Evolutionary conservation across 1,139 yeast genomes (phyloP).

Genomic region (Magnusiomyces fungicola): DNA sequence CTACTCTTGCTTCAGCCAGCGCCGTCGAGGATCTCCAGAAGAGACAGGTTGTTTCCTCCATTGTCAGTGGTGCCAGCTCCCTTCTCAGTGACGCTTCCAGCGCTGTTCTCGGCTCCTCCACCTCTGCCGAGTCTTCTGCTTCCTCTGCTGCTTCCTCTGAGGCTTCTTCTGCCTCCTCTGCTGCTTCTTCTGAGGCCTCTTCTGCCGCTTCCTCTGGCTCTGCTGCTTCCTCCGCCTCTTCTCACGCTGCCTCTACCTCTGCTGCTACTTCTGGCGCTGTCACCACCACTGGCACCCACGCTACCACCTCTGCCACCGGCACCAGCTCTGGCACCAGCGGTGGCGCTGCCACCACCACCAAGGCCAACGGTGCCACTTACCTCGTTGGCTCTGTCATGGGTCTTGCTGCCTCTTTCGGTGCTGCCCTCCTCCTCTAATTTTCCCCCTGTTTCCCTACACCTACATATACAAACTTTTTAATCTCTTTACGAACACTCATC

Average conservation of each 20-base stretch:
- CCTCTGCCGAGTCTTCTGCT: not conserved
- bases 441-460: not conserved
- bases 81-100: not conserved
- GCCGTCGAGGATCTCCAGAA: constrained; percentile 57
- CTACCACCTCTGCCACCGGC: not conserved
- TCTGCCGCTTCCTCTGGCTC: not conserved
- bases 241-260: not conserved
- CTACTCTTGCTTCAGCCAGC: constrained; percentile 68
- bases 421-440: not conserved
- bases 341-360: not conserved
- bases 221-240: not conserved
- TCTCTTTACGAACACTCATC: too few relatives aligned
- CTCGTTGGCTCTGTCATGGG: not conserved
- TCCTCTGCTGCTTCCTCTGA: not conserved
- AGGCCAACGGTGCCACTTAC: not conserved
- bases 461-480: not conserved
- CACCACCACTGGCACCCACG: not conserved
- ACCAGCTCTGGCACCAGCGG: not conserved
- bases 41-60: not conserved
- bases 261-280: not conserved
- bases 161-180: not conserved
- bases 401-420: not conserved
- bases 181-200: not conserved
- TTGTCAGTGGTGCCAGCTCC: not conserved
- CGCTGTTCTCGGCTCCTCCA: not conserved